phyloP scores from a whole-genome alignment of 2,329 filamentous ascomycete species.

The Alternaria sp. region DNA sequence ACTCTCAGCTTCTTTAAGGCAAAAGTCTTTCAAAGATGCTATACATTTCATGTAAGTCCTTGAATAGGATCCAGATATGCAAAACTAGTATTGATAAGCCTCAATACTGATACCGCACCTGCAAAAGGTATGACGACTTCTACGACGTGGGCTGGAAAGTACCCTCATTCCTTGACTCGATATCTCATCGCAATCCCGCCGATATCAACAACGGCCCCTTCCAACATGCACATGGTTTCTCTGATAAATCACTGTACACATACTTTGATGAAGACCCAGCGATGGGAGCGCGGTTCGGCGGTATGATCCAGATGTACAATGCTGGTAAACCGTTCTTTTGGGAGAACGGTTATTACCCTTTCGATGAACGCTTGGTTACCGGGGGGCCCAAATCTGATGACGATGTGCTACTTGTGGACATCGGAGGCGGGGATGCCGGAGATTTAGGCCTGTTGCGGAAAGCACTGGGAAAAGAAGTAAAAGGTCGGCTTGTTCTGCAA shows the following conservation, averaged over 20 bases:
- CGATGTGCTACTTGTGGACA: background rate
- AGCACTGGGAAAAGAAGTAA: background rate
- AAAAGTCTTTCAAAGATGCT: constrained; percentile 20
- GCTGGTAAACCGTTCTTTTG: constrained; percentile 20
- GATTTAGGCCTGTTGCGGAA: background rate
- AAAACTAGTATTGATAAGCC: background rate
- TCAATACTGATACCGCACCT: background rate
- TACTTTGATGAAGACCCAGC: constrained; percentile 19
- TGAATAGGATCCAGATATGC: accelerated
- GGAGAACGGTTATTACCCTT: constrained; percentile 14
- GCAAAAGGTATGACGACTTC: constrained; percentile 18
- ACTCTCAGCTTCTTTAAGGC: constrained; percentile 14
- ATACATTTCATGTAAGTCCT: background rate
- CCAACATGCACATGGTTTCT: constrained; percentile 15
- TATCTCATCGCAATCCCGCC: constrained; percentile 13
- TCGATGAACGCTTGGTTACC: background rate
- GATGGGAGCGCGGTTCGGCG: constrained; percentile 16
- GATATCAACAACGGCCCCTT: constrained; percentile 18
- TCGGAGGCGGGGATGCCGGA: background rate
- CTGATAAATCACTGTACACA: background rate
- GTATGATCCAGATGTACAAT: constrained; percentile 23
- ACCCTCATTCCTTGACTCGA: constrained; percentile 18
- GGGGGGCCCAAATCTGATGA: background rate
- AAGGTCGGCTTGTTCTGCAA: constrained; percentile 18
- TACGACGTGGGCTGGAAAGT: constrained; percentile 22